Evolutionary conservation across 2,329 filamentous ascomycete genomes (phyloP), one percentile per base, ranked within the genome.

Genomic region (Boeremia exigua): DNA sequence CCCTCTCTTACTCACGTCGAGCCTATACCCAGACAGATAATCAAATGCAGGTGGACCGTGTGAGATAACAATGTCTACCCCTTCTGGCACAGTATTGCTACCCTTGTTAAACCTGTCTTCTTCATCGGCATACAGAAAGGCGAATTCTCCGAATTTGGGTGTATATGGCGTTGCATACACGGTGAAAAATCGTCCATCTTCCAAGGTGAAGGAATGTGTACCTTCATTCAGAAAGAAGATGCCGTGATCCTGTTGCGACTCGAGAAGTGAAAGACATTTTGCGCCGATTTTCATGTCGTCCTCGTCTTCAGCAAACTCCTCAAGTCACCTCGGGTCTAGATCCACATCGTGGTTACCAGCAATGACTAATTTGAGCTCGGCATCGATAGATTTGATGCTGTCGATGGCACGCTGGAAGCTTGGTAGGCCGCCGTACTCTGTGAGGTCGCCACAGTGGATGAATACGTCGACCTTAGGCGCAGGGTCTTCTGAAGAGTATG

Each of bases 261-360:
- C 48, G 28, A 60, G 15, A 15, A 48, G 48, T 0, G 28, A 73
- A 1, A 54, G 23, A 12, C 65, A 40, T 11, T 39, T 19, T 3
- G 40, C 34, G 17, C 40, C 40, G 6, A n/a, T 38, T 69, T 69
- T 52, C 73, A 74, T 14, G 75, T 75, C 40, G n/a, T 58, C 37
- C 58, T 59, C 45, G 5, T 48, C 47, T 14, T 53, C 51, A 11
- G 28, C 37, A 28, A 49, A 48, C n/a, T 54, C 15, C 1, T 33
- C 17, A 6, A 54, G 12, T 39, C 55, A 63, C 2, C 28, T 69
- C 44, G 74, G 69, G 59, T 87, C 83, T 0, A 87, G 76, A 2
- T 80, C 81, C 15, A 85, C 72, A 62, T 87, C 84, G 70, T 87
- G 85, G 66, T 87, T 87, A 0, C 84, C 84, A 0, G 84, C 80